Evolutionary conservation across 2,329 filamentous ascomycete genomes (phyloP), one percentile per base, ranked within the genome.

Genomic region (Plenodomus biglobosus): DNA sequence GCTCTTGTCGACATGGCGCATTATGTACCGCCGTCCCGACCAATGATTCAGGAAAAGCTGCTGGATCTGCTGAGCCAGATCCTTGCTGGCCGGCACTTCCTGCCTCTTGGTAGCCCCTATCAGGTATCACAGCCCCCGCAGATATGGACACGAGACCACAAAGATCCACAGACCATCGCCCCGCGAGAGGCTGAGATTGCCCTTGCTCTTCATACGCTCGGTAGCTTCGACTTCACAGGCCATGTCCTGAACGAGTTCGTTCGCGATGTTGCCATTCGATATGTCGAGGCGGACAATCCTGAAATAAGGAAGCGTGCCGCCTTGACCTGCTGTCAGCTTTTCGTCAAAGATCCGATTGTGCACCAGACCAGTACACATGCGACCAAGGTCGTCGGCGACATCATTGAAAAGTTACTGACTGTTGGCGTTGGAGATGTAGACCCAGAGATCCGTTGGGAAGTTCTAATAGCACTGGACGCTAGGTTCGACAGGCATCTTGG

Each of bases 221-320:
- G 94, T n/a, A 96, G 91, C 68, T 99, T 99, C 64, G 94, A 99
- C 70, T 99, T 99, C 42, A 67, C 61, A 13, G 86, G 90, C 1
- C 91, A 97, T 65, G 88, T 96, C 15, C 77, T 99, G 15, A 99
- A 99, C 64, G 95, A 99, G 69, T 99, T 99, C 61, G 94, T 99
- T 21, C 88, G 94, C 19, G 94, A 99, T 68, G 94, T 99, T 41
- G 94, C 95, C 3, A 95, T 99, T 66, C 94, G 92, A 70, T 99
- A 96, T 62, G 92, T 99, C 36, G 92, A 99, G 61, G 94, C 95
- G 55, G 92, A 97, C 60, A 95, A 96, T 62, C 82, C 90, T 0
- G 89, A 95, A 56, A 96, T 96, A 42, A 85, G 94, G 50, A 92
- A 96, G 72, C 94, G 94, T 15, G 92, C 94, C 2, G 92, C 94